Base-by-base conservation (phyloP, 805 yeast species). In the Torulaspora microellipsoides region DNA sequence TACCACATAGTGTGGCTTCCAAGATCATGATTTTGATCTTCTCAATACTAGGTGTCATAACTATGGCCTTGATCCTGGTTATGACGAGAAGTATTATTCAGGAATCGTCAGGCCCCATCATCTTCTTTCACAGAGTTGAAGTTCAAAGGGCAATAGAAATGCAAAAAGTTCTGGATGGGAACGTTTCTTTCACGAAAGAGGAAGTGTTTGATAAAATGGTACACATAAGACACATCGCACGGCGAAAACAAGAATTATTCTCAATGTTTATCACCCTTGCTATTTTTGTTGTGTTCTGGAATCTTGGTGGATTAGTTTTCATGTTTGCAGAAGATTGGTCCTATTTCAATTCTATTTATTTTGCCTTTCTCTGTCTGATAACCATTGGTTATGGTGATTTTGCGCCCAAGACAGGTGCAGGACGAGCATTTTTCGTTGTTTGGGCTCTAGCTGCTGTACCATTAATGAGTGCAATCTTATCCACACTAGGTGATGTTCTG, bases 391-490 rank as follows among this genome's bases (percentile, higher is more conserved):
- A 85, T 62, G 96, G 96, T 27, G 89, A 82, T 56, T 80, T 69
- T 52, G 70, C 78, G 1, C 95, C 95, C 1, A 44, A 38, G 1
- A 64, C 81, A 0, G 65, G 80, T 1, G 81, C 84, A 5, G 95
- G 95, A 0, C 66, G 83, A 33, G 75, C 83, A 0, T 78, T 87
- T 52, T 88, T 88, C 54, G 78, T 85, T 7, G 64, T 79, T 8
- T 89, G 96, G 96, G 83, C 89, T 0, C 59, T 89, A 15, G 68
- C 80, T 6, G 95, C 96, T 0, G 82, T 89, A 15, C 96, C 96
- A 1, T 69, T 87, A 40, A 87, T 88, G 95, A 85, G 95, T 2
- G 81, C 83, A 13, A 70, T 87, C 43, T 78, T 87, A 31, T 81
- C 90, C 1, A 80, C 78, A 40, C 67, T 83, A 36, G 86, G 91